Evolutionary conservation across 1,284 basidiomycete genomes (phyloP).

Genomic region (Ustilago sp.): DNA sequence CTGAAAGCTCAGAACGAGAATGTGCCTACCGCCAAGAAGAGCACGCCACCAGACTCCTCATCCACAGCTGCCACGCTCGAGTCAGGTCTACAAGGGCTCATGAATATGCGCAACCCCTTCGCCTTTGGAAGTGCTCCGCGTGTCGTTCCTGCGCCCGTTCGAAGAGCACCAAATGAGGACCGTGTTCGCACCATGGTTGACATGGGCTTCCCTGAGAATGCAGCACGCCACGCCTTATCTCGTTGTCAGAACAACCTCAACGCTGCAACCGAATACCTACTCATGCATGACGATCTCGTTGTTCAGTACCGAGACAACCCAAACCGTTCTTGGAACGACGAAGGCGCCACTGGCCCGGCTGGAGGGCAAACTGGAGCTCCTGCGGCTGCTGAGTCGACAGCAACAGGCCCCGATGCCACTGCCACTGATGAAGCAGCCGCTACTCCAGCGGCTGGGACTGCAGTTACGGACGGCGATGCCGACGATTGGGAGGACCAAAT

Average conservation of each 20-base stretch:
- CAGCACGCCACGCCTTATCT: constrained; percentile 83
- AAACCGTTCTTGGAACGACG: constrained; percentile 32
- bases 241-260: constrained; percentile 89
- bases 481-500: constrained; percentile 34
- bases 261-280: constrained; percentile 87
- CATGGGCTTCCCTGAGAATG: constrained; percentile 93
- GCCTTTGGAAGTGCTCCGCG: constrained; percentile 42
- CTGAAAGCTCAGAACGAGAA: constrained; percentile 77
- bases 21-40: constrained; percentile 35
- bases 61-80: constrained; percentile 16
- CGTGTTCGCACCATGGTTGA: constrained; percentile 86
- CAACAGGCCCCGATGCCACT: constrained; percentile 62
- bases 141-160: constrained; percentile 24
- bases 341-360: constrained; percentile 8
- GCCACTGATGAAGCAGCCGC: constrained; percentile 64
- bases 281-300: constrained; percentile 72
- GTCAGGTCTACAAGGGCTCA: constrained; percentile 23
- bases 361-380: constrained; percentile 12
- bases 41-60: constrained; percentile 11
- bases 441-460: constrained; percentile 21
- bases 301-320: constrained; percentile 48
- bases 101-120: constrained; percentile 40
- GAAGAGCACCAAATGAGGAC: constrained; percentile 57
- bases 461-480: constrained; percentile 37
- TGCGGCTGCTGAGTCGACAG: constrained; percentile 9